These are phyloP conservation scores for Evernia prunastri DNA, from an alignment of 495 filamentous ascomycete genomes.

Conservation along the genomic window DNA sequence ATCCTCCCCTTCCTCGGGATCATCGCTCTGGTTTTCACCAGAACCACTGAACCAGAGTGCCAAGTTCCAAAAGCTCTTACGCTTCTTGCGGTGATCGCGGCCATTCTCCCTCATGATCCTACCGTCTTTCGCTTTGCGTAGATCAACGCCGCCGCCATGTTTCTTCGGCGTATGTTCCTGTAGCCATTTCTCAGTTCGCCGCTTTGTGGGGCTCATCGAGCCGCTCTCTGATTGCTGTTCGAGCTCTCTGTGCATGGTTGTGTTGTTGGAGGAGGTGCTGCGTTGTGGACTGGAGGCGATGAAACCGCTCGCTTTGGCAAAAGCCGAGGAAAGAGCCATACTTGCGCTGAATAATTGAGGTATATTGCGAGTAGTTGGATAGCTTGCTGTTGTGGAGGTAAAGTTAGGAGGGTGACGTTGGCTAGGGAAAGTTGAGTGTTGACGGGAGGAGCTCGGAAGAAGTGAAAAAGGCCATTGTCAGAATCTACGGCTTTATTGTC, in stretches of 20 bases:
- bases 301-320: background rate
- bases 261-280: background rate
- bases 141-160: background rate
- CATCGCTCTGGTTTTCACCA: constrained; percentile 3
- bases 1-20: background rate
- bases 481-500: too few relatives aligned
- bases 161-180: constrained; percentile 4
- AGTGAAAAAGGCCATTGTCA: constrained; percentile 3
- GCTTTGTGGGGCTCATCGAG: constrained; percentile 15
- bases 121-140: constrained; percentile 19
- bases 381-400: background rate
- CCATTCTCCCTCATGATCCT: constrained; percentile 14
- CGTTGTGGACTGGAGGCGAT: background rate
- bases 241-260: background rate
- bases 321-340: constrained; percentile 1
- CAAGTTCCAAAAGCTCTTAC: constrained; percentile 17
- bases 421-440: constrained; percentile 2
- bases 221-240: constrained; percentile 16
- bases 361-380: background rate
- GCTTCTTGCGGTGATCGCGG: constrained; percentile 14
- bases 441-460: background rate
- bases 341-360: background rate
- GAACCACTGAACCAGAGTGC: constrained; percentile 11
- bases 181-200: constrained; percentile 19
- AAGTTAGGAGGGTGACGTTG: background rate